phyloP scores from a whole-genome alignment of 2,329 filamentous ascomycete genomes.

The Zarea fungicola region DNA sequence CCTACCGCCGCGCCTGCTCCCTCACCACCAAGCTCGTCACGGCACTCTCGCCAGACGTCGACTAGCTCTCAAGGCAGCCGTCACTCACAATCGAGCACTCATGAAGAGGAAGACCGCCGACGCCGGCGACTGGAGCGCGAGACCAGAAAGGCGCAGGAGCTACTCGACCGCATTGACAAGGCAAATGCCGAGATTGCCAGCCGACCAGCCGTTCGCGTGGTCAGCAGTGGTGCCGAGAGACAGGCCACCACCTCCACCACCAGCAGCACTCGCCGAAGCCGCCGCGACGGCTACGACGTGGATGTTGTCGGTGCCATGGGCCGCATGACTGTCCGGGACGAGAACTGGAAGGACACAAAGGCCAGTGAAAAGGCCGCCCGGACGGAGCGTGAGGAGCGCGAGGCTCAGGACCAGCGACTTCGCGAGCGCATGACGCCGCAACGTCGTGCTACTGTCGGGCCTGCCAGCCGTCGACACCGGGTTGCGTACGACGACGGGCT shows the following conservation, averaged over 20 bases:
- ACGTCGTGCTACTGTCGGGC: slow-evolving; percentile 32
- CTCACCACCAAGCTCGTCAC: slow-evolving; percentile 23
- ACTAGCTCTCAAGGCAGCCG: slow-evolving; percentile 29
- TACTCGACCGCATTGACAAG: slow-evolving; percentile 31
- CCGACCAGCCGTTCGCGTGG: slow-evolving; percentile 28
- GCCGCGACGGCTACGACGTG: slow-evolving; percentile 17
- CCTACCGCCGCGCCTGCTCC: slow-evolving; percentile 25
- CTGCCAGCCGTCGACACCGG: slow-evolving; percentile 30
- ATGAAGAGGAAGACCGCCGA: background rate
- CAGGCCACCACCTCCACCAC: slow-evolving; percentile 5
- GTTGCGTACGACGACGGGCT: slow-evolving; percentile 34
- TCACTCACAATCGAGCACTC: slow-evolving; percentile 20
- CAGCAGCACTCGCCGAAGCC: slow-evolving; percentile 1
- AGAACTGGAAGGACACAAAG: slow-evolving; percentile 28
- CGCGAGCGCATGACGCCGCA: slow-evolving; percentile 36
- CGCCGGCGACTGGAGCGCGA: slow-evolving; percentile 21
- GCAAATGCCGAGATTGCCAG: slow-evolving; percentile 39
- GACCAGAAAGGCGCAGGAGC: slow-evolving; percentile 13
- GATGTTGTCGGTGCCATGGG: slow-evolving; percentile 32
- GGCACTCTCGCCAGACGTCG: slow-evolving; percentile 32
- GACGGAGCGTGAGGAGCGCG: slow-evolving; percentile 29
- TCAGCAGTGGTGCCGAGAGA: background rate
- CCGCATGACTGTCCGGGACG: slow-evolving; percentile 27
- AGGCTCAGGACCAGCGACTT: slow-evolving; percentile 35
- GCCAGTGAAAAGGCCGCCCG: slow-evolving; percentile 20